These are phyloP conservation scores for Cordyceps militaris DNA, from an alignment of 2,329 filamentous ascomycete genomes.

Conservation along the genomic window DNA sequence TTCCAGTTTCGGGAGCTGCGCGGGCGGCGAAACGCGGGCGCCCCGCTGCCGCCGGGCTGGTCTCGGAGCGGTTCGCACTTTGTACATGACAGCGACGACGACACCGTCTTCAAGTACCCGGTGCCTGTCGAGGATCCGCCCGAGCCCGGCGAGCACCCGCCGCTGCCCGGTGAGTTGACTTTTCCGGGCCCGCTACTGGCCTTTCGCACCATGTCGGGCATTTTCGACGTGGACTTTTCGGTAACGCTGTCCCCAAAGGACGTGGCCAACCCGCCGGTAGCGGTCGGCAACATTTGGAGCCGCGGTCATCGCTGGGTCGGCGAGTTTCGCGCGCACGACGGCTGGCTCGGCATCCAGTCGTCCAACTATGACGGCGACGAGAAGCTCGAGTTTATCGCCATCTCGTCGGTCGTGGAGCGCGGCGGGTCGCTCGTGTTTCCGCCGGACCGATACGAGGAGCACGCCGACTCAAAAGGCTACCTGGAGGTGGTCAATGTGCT, in stretches of 20 bases:
- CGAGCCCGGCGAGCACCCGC: slow-evolving; percentile 22
- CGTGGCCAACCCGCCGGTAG: slow-evolving; percentile 31
- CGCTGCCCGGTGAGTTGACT: slow-evolving; percentile 23
- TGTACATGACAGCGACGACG: slow-evolving; percentile 33
- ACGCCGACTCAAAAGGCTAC: slow-evolving; percentile 34
- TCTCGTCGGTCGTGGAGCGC: slow-evolving; percentile 35
- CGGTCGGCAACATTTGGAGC: slow-evolving; percentile 36
- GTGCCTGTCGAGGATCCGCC: slow-evolving; percentile 32
- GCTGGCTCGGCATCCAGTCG: slow-evolving; percentile 39
- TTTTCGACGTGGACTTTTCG: slow-evolving; percentile 35
- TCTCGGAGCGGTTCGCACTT: slow-evolving; percentile 29
- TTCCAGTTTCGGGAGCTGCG: slow-evolving; percentile 33
- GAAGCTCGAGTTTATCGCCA: slow-evolving; percentile 37
- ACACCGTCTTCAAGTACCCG: slow-evolving; percentile 35
- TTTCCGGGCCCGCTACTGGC: slow-evolving; percentile 33
- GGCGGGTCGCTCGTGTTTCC: slow-evolving; percentile 34
- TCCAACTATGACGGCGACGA: slow-evolving; percentile 40
- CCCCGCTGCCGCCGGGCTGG: slow-evolving; percentile 34
- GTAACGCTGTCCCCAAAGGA: slow-evolving; percentile 30
- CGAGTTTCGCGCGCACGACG: slow-evolving; percentile 37
- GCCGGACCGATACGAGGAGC: slow-evolving; percentile 32
- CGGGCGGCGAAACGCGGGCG: slow-evolving; percentile 24
- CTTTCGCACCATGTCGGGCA: slow-evolving; percentile 32
- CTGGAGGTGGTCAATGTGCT: slow-evolving; percentile 41
- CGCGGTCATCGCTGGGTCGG: slow-evolving; percentile 33